A percentile compares a stretch with the other conserved stretches of the same genome.
phyloP scores from a whole-genome alignment of 768 basidiomycete species.

The Lyophyllum decastes region DNA sequence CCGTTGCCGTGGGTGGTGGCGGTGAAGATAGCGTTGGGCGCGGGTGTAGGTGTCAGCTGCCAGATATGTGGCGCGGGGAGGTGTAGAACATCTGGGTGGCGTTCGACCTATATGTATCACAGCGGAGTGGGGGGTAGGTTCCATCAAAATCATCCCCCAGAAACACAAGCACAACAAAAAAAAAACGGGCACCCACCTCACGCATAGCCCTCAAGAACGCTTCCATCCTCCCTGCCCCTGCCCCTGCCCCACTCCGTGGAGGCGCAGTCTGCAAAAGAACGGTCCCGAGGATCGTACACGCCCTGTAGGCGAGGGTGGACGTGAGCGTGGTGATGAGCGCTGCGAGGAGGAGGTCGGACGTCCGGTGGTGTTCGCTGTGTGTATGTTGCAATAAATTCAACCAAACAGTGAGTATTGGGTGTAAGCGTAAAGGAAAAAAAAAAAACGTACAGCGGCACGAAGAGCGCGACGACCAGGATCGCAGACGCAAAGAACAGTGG shows the following conservation, averaged over 20 bases:
- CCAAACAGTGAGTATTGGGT: background rate
- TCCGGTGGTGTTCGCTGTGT: constrained; percentile 53
- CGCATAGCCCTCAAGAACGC: constrained; percentile 78
- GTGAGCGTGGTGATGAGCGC: constrained; percentile 75
- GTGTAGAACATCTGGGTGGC: constrained; percentile 81
- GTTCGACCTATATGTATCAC: constrained; percentile 59
- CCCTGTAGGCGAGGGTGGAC: constrained; percentile 81
- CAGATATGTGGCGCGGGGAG: constrained; percentile 87
- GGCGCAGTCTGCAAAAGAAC: constrained; percentile 92
- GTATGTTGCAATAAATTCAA: no score
- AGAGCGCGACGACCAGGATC: constrained; percentile 53
- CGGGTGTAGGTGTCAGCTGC: constrained; percentile 65
- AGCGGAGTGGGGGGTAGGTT: no score
- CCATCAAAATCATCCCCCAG: background rate
- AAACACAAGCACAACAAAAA: background rate
- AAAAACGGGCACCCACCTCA: constrained; percentile 54
- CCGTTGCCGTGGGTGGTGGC: background rate
- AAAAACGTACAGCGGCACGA: constrained; percentile 56
- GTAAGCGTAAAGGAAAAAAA: background rate
- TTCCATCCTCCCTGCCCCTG: constrained; percentile 74
- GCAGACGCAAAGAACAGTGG: constrained; percentile 59
- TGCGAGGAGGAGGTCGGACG: constrained; percentile 86
- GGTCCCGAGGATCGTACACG: constrained; percentile 80
- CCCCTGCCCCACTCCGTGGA: constrained; percentile 52
- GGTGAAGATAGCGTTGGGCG: background rate